These are phyloP conservation scores for Suillus subluteus DNA, from an alignment of 768 basidiomycete species.

Conservation along the genomic window DNA sequence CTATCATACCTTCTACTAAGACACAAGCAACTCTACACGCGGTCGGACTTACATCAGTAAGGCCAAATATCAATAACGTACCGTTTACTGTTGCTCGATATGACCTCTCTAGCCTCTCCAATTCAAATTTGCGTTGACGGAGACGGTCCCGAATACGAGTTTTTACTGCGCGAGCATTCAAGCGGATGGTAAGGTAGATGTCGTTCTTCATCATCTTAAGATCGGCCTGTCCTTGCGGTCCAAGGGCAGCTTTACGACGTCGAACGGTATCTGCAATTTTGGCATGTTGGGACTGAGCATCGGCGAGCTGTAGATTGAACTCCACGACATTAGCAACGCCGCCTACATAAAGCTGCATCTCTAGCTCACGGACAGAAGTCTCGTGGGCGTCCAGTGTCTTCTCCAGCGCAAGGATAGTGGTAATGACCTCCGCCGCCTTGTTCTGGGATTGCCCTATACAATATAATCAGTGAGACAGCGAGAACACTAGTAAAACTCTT, in stretches of 20 bases:
- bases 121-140: conserved; percentile 21
- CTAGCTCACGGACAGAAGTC: conserved; percentile 4
- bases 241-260: neutral
- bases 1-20: no score
- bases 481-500: conserved; percentile 1
- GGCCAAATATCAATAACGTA: conserved; percentile 13
- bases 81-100: conserved; percentile 16
- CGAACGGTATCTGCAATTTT: neutral
- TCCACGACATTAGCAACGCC: neutral
- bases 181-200: conserved; percentile 4
- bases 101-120: conserved; percentile 15
- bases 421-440: conserved; percentile 11
- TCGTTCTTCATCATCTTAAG: neutral
- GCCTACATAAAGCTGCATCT: conserved; percentile 8
- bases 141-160: conserved; percentile 17
- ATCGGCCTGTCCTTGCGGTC: neutral
- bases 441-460: conserved; percentile 5
- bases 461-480: neutral
- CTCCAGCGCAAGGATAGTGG: conserved; percentile 9
- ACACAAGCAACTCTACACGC: no score
- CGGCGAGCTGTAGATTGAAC: conserved; percentile 5
- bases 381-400: neutral
- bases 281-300: neutral
- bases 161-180: conserved; percentile 25
- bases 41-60: no score